Percentiles rank a stretch among this genome's conserved stretches.
Evolutionary conservation across 257 asterid genomes (phyloP).

Genomic region (Apocynum venetum): DNA sequence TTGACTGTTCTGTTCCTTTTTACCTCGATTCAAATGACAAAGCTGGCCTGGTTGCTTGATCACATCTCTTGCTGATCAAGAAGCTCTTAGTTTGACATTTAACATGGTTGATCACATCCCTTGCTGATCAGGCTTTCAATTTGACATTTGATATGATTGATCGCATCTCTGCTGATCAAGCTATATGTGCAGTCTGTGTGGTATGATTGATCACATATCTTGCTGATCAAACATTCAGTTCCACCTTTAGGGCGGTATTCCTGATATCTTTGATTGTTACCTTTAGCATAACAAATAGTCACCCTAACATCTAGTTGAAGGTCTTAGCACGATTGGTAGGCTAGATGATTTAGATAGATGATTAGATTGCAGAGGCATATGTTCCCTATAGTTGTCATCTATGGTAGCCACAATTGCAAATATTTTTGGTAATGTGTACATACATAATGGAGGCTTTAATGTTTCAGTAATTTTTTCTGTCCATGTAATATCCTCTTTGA

Average conservation of each 20-base stretch:
- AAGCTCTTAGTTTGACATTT: constrained; percentile 14
- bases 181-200: constrained; percentile 14
- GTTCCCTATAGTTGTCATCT: neutral
- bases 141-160: constrained; percentile 20
- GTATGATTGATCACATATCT: constrained; percentile 25
- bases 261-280: neutral
- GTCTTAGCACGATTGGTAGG: constrained; percentile 6
- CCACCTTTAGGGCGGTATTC: neutral
- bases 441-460: neutral
- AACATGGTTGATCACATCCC: constrained; percentile 26
- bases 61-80: constrained; percentile 47
- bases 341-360: neutral
- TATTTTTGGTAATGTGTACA: constrained; percentile 6
- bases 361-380: neutral
- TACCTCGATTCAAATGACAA: constrained; percentile 36
- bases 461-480: neutral
- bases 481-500: neutral
- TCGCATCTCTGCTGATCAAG: constrained; percentile 47
- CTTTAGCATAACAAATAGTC: neutral
- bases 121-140: constrained; percentile 32
- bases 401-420: neutral
- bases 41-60: constrained; percentile 29
- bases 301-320: neutral
- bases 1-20: constrained; percentile 1
- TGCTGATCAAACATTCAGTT: constrained; percentile 33